Base-by-base conservation (phyloP, 139 green algal species). In the Chlorokybus atmophyticus region DNA sequence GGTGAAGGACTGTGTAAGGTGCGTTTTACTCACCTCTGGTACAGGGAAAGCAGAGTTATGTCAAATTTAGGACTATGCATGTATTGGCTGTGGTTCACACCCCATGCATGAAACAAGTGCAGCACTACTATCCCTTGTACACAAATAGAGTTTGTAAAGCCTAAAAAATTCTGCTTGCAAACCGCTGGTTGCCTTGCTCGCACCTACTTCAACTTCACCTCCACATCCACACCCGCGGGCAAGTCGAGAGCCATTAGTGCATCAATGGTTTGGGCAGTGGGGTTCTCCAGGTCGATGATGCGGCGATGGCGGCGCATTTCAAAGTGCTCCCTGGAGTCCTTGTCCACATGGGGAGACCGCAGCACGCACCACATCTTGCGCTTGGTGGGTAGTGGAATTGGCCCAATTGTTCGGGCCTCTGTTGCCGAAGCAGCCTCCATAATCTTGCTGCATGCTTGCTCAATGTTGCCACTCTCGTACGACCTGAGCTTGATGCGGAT, bases 321-420 rank as follows among this genome's bases (percentile, higher is more conserved):
- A 76, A 93, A 93, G 62, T 93, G 84, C 68, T 93, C 84, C 6
- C 82, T 74, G 1, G 73, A 78, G 50, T 90, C 75, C 74, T 93
- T 93, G 82, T 93, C 87, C 21, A 92, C 84, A 70, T 93, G 84
- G 14, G 84, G 84, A 8, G 79, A 88, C 26, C 75, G 66, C 30
- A 93, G 61, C 26, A 93, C 74, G 47, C 71, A 84, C 60, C 79
- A 93, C 0, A 64, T 60, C 10, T 53, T 52, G 31, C 53, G 41
- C 52, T 63, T 68, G 26, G 83, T 92, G 28, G 86, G 86, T 31
- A 94, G 67, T 7, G 63, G 73, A 40, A 87, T 76, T n/a, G 83
- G 83, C 2, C 85, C 85, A 32, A 75, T 77, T 32, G 85, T 73
- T 7, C 64, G 56, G 35, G 79, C 74, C 29, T 83, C 84, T n/a